Conservation (phyloP, 2,329 filamentous ascomycete species). For the Ophiosphaerella herpotricha region DNA sequence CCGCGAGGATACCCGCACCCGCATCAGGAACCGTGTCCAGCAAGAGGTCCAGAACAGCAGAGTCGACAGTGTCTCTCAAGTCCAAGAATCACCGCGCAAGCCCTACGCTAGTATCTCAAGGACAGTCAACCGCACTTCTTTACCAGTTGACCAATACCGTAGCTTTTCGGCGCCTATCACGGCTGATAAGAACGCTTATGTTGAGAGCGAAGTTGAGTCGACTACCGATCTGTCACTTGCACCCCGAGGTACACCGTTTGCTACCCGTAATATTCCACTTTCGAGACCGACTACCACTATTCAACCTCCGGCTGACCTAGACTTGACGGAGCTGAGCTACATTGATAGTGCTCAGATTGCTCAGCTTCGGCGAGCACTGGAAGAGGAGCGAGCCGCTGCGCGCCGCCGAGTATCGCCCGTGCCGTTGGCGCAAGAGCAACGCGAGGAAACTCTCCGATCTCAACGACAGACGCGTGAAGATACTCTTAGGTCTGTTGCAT, state of each 20-base stretch:
- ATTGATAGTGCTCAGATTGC: slow-evolving; percentile 59
- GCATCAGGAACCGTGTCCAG: slow-evolving; percentile 39
- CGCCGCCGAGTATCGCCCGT: slow-evolving; percentile 34
- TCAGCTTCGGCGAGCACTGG: slow-evolving; percentile 58
- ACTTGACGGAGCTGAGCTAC: slow-evolving; percentile 60
- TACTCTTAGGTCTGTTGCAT: slow-evolving; percentile 45
- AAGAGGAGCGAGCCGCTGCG: slow-evolving; percentile 57
- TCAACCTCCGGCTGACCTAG: slow-evolving; percentile 36
- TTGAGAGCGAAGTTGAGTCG: slow-evolving; percentile 43
- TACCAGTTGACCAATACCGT: slow-evolving; percentile 23
- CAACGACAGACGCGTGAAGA: slow-evolving; percentile 47
- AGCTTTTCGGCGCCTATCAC: slow-evolving; percentile 40
- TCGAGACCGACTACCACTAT: slow-evolving; percentile 21
- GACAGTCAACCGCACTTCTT: slow-evolving; percentile 14
- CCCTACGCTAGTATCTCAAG: slow-evolving; percentile 29
- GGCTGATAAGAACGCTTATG: slow-evolving; percentile 23
- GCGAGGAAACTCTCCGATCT: slow-evolving; percentile 47
- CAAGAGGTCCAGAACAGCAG: slow-evolving; percentile 42
- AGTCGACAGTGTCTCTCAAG: slow-evolving; percentile 19
- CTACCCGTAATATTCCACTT: slow-evolving; percentile 28
- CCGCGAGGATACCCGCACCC: slow-evolving; percentile 39
- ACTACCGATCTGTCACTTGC: slow-evolving; percentile 48
- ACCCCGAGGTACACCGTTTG: slow-evolving; percentile 34
- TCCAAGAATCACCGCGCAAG: slow-evolving; percentile 29
- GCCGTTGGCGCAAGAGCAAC: slow-evolving; percentile 32